Conservation (phyloP, 768 basidiomycete species). For the Kwoniella newhampshirensis region DNA sequence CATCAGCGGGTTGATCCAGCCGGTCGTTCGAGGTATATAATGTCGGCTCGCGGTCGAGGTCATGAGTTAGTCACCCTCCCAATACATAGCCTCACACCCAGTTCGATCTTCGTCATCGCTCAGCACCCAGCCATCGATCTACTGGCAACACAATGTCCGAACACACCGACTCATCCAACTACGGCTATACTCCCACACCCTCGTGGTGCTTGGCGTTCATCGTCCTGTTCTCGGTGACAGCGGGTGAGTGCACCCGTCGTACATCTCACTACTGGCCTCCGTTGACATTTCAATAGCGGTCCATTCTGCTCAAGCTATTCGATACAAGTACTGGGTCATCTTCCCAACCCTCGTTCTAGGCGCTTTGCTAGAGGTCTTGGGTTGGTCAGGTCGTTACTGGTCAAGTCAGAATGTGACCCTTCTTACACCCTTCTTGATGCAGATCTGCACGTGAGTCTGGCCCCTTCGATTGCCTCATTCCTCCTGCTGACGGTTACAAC, state of each 20-base stretch:
- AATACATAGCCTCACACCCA: no score
- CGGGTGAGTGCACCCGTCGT: slow-evolving; percentile 16
- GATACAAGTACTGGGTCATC: slow-evolving; percentile 50
- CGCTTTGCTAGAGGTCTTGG: slow-evolving; percentile 39
- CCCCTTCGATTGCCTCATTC: slow-evolving; percentile 12
- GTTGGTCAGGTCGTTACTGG: slow-evolving; percentile 49
- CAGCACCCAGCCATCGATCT: no score
- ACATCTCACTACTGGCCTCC: background rate
- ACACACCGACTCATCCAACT: slow-evolving; percentile 28
- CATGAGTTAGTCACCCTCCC: no score
- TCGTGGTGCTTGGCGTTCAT: slow-evolving; percentile 45
- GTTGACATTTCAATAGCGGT: slow-evolving; percentile 3
- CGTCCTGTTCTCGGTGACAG: slow-evolving; percentile 44
- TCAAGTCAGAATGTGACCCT: slow-evolving; percentile 35
- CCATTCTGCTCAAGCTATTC: slow-evolving; percentile 25
- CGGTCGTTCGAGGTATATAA: no score
- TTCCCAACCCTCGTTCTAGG: slow-evolving; percentile 47
- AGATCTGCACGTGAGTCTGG: slow-evolving; percentile 38
- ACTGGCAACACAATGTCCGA: slow-evolving; percentile 9
- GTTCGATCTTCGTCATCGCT: no score
- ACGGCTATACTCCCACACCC: slow-evolving; percentile 42
- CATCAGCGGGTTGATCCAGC: no score
- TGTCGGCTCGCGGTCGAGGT: no score
- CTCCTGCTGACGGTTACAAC: background rate
- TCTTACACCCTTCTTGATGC: slow-evolving; percentile 48